phyloP scores from a whole-genome alignment of 148 eudicot genomes.

The Selenicereus undatus region DNA sequence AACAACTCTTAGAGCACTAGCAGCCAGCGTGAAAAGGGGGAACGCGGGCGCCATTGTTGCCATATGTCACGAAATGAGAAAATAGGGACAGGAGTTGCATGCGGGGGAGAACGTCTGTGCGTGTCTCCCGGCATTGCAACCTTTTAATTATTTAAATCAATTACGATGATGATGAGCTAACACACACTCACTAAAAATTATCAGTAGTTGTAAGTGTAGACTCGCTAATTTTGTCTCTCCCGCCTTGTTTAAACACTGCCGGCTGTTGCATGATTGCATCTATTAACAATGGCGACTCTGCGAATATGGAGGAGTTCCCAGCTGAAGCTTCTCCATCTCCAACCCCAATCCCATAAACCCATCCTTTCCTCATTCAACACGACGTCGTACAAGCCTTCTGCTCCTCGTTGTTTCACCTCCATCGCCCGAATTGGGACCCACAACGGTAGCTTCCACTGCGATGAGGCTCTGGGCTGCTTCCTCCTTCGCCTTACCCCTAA shows the following conservation, averaged over 20 bases:
- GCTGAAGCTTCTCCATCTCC: constrained; percentile 16
- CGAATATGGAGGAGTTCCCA: constrained; percentile 25
- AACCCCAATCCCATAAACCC: background rate
- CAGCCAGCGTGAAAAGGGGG: too few relatives aligned
- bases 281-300: constrained; percentile 9
- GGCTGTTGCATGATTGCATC: background rate
- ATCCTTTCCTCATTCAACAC: background rate
- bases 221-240: background rate
- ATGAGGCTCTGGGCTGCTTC: constrained; percentile 91
- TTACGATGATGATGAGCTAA: too few relatives aligned
- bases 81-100: too few relatives aligned
- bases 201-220: background rate
- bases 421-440: constrained; percentile 62
- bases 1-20: too few relatives aligned
- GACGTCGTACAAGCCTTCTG: constrained; percentile 7
- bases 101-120: too few relatives aligned
- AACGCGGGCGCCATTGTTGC: too few relatives aligned
- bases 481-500: constrained; percentile 75
- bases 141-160: too few relatives aligned
- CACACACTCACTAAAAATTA: too few relatives aligned
- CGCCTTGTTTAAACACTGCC: background rate
- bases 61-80: too few relatives aligned
- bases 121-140: too few relatives aligned
- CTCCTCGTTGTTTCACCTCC: constrained; percentile 29
- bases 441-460: constrained; percentile 95